Evolutionary conservation across 176 grass and related monocot genomes (phyloP).

Genomic region (Alloteropsis semialata): DNA sequence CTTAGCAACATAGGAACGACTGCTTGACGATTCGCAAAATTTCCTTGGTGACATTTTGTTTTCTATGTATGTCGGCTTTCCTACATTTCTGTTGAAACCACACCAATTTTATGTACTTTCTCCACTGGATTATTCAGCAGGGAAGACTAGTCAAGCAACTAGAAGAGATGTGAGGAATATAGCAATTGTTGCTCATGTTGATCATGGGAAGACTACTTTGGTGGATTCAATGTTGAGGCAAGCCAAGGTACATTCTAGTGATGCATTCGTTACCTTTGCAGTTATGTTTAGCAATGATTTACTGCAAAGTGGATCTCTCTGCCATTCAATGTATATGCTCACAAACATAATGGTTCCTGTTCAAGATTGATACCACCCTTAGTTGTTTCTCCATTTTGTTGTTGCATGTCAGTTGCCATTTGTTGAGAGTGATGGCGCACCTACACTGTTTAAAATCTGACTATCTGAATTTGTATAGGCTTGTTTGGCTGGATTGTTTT

Average conservation of each 20-base stretch:
- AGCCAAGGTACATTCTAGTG: slow-evolving; percentile 66
- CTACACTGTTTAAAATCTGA: neutral
- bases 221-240: slow-evolving; percentile 97
- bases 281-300: slow-evolving; percentile 1
- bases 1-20: neutral
- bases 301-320: slow-evolving; percentile 1
- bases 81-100: slow-evolving; percentile 3
- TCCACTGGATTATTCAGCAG: slow-evolving; percentile 34
- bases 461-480: neutral
- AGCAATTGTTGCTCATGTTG: slow-evolving; percentile 97
- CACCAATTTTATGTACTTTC: slow-evolving; percentile 11
- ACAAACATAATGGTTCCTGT: neutral
- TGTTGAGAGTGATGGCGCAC: neutral
- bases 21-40: neutral
- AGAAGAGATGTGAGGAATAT: slow-evolving; percentile 98
- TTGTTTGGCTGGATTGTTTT: slow-evolving; percentile 12
- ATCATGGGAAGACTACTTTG: slow-evolving; percentile 97
- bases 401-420: neutral
- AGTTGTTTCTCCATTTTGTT: neutral
- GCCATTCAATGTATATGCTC: neutral
- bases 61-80: neutral
- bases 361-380: slow-evolving; percentile 3
- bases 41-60: neutral
- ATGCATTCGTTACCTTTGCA: neutral
- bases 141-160: slow-evolving; percentile 54